A percentile compares a stretch with the other conserved stretches of the same genome.
Evolutionary conservation across 169 alveolate species (phyloP).

Genomic region (Plasmodium relictum): DNA sequence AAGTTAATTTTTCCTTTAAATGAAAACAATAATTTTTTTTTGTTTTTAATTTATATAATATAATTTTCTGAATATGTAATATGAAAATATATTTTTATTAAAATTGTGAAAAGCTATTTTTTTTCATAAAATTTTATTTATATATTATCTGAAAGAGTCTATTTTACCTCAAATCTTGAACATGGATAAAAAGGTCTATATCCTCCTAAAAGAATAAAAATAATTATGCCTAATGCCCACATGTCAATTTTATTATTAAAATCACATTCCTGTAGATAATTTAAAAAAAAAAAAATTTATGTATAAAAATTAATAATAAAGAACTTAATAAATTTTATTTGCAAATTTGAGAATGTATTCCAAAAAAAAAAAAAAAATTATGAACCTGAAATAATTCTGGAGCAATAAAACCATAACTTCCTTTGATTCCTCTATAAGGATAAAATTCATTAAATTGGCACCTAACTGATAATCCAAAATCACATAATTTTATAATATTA

Average conservation of each 20-base stretch:
- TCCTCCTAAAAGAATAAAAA: slow-evolving; percentile 78
- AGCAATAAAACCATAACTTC: slow-evolving; percentile 81
- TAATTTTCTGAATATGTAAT: no score
- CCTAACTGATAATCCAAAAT: slow-evolving; percentile 70
- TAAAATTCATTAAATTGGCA: slow-evolving; percentile 59
- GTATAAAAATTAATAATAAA: neutral
- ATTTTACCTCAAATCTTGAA: slow-evolving; percentile 57
- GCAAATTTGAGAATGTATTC: neutral
- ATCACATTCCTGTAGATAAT: slow-evolving; percentile 46
- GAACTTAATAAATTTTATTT: neutral
- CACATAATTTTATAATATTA: slow-evolving; percentile 45
- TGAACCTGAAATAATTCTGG: slow-evolving; percentile 79
- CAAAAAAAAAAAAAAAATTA: neutral
- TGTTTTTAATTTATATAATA: no score
- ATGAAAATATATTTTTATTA: no score
- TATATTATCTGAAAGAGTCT: neutral
- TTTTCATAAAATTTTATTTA: neutral
- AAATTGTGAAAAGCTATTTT: no score
- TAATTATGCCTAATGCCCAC: slow-evolving; percentile 82
- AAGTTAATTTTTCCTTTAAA: slow-evolving; percentile 72
- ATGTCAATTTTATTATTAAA: slow-evolving; percentile 78
- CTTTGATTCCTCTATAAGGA: slow-evolving; percentile 75
- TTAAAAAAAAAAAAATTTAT: neutral
- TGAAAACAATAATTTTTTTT: neutral
- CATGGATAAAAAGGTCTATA: slow-evolving; percentile 82